Base-by-base conservation (phyloP, 441 rosid species). In the Populus tomentosa region DNA sequence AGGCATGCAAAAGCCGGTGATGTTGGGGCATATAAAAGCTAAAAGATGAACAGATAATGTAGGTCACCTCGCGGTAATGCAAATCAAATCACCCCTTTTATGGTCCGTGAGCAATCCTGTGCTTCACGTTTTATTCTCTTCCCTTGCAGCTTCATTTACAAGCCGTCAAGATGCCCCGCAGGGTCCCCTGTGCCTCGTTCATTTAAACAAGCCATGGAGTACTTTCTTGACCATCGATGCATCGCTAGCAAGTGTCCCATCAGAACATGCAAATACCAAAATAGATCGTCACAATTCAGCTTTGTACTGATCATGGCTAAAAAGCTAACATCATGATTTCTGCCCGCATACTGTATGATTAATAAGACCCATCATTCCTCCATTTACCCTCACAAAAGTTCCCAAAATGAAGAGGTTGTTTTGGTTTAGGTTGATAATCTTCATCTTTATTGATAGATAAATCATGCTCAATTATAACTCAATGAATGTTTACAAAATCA, bases 251-350 rank as follows among this genome's bases (percentile, higher is more conserved):
- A 38, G 46, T 38, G 46, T 38, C 46, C 46, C 46, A 10, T 38
- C 46, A 38, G 46, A 38, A 38, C 46, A 38, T 38, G 56, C 56
- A 46, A 46, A 46, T 46, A 46, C 56, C 56, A 14, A 46, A 46
- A 46, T 46, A 46, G 20, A 46, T 46, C 18, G 1, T 46, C 56
- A 14, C 20, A 14, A 14, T 46, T 14, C 18, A 46, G 7, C 56
- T 46, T 46, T 46, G 56, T 50, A 50, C 56, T 50, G 20, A 50
- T 38, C 46, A 75, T 59, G 13, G 69, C 63, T 23, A 3, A 40
- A 38, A 80, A 76, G 79, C 53, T 26, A 78, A 46, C 62, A 61
- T 21, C 63, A 68, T 72, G 50, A 73, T 65, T 56, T 68, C 38
- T 10, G 7, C 2, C 30, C 13, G 71, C 76, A 30, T 77, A 21